Evolutionary conservation across 2,329 filamentous ascomycete genomes (phyloP).

Genomic region (Cyclaneusma minus): DNA sequence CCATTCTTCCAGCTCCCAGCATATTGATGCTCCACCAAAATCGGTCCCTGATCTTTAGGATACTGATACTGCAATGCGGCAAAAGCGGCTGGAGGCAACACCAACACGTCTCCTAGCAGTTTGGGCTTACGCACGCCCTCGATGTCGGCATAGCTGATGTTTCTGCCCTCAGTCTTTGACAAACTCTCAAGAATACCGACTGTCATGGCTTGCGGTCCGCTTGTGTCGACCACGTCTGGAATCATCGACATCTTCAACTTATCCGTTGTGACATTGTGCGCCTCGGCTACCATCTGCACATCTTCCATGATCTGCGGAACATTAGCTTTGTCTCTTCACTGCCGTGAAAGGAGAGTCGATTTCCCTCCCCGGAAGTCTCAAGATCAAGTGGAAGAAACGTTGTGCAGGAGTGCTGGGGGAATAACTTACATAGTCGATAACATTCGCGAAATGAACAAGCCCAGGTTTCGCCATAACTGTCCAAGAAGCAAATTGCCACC

Average conservation of each 20-base stretch:
- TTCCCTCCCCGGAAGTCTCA: no score
- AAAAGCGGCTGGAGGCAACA: conserved; percentile 9
- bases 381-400: no score
- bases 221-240: conserved; percentile 17
- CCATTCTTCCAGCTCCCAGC: no score
- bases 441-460: conserved; percentile 12
- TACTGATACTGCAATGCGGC: conserved; percentile 4
- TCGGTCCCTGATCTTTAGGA: conserved; percentile 2
- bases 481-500: conserved; percentile 17
- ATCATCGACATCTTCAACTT: conserved; percentile 11
- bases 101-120: conserved; percentile 15
- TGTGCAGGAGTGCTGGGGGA: no score
- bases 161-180: conserved; percentile 6
- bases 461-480: conserved; percentile 16
- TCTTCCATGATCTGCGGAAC: conserved; percentile 12
- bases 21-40: conserved; percentile 5
- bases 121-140: conserved; percentile 13
- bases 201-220: conserved; percentile 16
- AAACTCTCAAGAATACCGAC: conserved; percentile 14
- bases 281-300: conserved; percentile 6
- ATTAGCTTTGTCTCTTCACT: no score
- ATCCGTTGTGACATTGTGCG: conserved; percentile 8
- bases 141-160: conserved; percentile 9
- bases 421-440: conserved; percentile 18
- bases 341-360: no score